Percentiles rank a stretch among this genome's conserved stretches.
These are phyloP conservation scores for Venturia nashicola DNA, from an alignment of 2,329 filamentous ascomycete genomes.

Conservation along the genomic window DNA sequence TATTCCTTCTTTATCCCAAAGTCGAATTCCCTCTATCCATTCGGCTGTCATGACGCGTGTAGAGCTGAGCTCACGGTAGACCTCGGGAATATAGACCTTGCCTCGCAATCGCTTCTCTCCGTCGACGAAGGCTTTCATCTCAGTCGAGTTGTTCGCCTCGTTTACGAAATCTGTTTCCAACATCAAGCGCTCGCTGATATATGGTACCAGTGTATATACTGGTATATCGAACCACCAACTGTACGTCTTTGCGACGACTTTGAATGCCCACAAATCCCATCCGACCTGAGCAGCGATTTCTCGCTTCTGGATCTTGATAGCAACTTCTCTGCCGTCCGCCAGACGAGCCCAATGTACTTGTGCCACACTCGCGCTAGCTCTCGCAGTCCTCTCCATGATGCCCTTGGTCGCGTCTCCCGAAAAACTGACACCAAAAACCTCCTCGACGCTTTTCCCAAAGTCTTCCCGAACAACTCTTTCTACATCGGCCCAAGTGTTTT, in stretches of 20 bases:
- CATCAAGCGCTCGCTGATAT: conserved; percentile 81
- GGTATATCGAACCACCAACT: conserved; percentile 79
- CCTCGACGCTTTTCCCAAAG: conserved; percentile 71
- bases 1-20: conserved; percentile 85
- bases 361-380: conserved; percentile 80
- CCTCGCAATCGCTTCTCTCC: conserved; percentile 63
- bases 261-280: conserved; percentile 95
- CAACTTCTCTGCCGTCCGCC: conserved; percentile 78
- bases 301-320: conserved; percentile 91
- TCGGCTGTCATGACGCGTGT: conserved; percentile 84
- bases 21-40: conserved; percentile 88
- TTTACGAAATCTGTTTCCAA: conserved; percentile 92
- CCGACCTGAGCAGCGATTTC: conserved; percentile 85
- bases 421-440: conserved; percentile 87
- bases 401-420: conserved; percentile 49
- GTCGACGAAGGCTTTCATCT: conserved; percentile 67
- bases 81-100: conserved; percentile 76
- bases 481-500: conserved; percentile 78
- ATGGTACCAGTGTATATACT: conserved; percentile 79
- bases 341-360: conserved; percentile 93
- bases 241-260: conserved; percentile 73
- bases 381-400: conserved; percentile 58
- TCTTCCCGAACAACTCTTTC: conserved; percentile 78
- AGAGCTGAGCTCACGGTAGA: conserved; percentile 73
- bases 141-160: conserved; percentile 77